phyloP scores from a whole-genome alignment of 1,139 yeast genomes.

The Candida sanyaensis region DNA sequence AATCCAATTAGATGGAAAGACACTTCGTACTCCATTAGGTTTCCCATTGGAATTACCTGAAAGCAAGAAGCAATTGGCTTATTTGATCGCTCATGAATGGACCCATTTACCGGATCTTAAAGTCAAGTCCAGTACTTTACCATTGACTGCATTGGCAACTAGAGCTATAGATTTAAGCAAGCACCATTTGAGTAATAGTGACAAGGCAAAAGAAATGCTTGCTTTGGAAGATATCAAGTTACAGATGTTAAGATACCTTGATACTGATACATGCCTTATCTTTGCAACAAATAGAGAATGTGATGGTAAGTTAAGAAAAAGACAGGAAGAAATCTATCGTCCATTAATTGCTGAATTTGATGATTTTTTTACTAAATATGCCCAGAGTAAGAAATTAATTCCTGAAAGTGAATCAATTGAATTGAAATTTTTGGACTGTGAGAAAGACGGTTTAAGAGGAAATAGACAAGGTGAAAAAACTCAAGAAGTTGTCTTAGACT shows the following conservation, averaged over 20 bases:
- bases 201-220: slow-evolving; percentile 45
- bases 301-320: slow-evolving; percentile 75
- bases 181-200: slow-evolving; percentile 18
- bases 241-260: slow-evolving; percentile 74
- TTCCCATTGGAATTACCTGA: slow-evolving; percentile 65
- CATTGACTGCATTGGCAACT: slow-evolving; percentile 83
- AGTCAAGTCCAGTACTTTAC: slow-evolving; percentile 78
- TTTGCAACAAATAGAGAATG: slow-evolving; percentile 83
- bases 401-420: slow-evolving; percentile 25
- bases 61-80: slow-evolving; percentile 63
- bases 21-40: slow-evolving; percentile 86
- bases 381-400: slow-evolving; percentile 26
- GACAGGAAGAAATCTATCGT: slow-evolving; percentile 72
- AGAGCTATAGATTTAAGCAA: slow-evolving; percentile 75
- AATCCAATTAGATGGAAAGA: slow-evolving; percentile 70
- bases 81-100: slow-evolving; percentile 88
- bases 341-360: slow-evolving; percentile 76
- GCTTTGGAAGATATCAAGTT: slow-evolving; percentile 55
- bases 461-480: slow-evolving; percentile 67
- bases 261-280: slow-evolving; percentile 89
- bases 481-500: slow-evolving; percentile 60
- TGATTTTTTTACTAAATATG: slow-evolving; percentile 52
- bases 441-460: slow-evolving; percentile 76
- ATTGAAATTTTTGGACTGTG: slow-evolving; percentile 73
- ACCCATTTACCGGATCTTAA: slow-evolving; percentile 66